Conservation (phyloP, 2,329 filamentous ascomycete genomes). For the Akanthomyces muscarius region DNA sequence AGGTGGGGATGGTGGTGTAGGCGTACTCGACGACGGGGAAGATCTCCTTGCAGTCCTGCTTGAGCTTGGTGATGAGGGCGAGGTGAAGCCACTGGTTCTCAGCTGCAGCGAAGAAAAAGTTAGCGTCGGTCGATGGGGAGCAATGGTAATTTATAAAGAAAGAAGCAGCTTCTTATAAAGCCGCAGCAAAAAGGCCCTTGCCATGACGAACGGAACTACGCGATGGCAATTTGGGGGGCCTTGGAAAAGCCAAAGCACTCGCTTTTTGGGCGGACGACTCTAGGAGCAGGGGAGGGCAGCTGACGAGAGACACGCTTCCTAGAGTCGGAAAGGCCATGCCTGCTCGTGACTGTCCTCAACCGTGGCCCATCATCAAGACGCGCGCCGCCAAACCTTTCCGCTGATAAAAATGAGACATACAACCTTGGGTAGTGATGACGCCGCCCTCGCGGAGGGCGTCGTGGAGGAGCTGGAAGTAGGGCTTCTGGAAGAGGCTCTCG, state of each 20-base stretch:
- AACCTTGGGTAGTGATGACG: slow-evolving; percentile 99
- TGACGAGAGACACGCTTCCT: neutral
- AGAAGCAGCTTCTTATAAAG: slow-evolving; percentile 23
- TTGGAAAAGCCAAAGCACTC: slow-evolving; percentile 36
- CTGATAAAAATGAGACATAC: slow-evolving; percentile 74
- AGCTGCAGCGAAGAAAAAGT: slow-evolving; percentile 48
- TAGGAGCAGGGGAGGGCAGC: neutral
- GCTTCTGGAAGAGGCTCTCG: slow-evolving; percentile 95
- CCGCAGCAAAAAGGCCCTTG: slow-evolving; percentile 12
- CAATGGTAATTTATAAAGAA: slow-evolving; percentile 17
- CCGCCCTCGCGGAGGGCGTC: slow-evolving; percentile 89
- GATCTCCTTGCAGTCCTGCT: slow-evolving; percentile 94
- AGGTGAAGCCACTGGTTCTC: slow-evolving; percentile 99
- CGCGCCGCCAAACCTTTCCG: slow-evolving; percentile 33
- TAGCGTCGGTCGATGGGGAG: slow-evolving; percentile 16
- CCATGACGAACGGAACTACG: slow-evolving; percentile 34
- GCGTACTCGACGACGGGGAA: slow-evolving; percentile 98
- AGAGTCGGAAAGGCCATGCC: neutral
- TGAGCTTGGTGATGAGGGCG: slow-evolving; percentile 86
- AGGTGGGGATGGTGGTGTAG: slow-evolving; percentile 98
- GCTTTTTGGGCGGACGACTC: slow-evolving; percentile 25
- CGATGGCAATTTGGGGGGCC: slow-evolving; percentile 27
- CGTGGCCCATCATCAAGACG: slow-evolving; percentile 32
- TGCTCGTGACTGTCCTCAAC: slow-evolving; percentile 15
- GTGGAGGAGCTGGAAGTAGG: slow-evolving; percentile 92